Conservation (phyloP, 2,329 filamentous ascomycete species). For the Domatiomyces catenatus region DNA sequence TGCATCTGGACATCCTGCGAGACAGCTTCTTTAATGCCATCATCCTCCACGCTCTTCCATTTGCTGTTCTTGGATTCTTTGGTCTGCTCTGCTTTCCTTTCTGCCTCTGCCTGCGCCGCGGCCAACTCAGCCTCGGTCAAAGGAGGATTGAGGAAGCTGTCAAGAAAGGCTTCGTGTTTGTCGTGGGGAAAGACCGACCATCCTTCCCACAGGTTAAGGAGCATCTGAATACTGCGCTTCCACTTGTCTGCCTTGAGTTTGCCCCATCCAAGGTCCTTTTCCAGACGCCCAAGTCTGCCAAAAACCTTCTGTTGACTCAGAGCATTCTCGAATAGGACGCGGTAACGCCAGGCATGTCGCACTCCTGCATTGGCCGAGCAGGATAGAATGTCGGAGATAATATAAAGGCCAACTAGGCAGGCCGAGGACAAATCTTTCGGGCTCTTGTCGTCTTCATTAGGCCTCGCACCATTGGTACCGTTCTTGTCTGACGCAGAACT, state of each 20-base stretch:
- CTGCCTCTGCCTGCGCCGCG: conserved; percentile 23
- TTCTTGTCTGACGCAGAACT: conserved; percentile 21
- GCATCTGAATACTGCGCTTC: conserved; percentile 56
- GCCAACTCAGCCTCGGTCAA: conserved; percentile 32
- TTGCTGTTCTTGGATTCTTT: conserved; percentile 8
- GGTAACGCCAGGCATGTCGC: conserved; percentile 73
- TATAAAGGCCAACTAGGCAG: conserved; percentile 66
- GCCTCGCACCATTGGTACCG: conserved; percentile 17
- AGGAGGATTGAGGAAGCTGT: conserved; percentile 57
- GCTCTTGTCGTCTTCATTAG: conserved; percentile 25
- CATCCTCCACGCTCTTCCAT: conserved; percentile 15
- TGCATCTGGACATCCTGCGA: conserved; percentile 20
- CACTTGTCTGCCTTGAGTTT: conserved; percentile 69
- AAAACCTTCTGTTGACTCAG: conserved; percentile 56
- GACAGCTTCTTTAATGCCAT: conserved; percentile 2
- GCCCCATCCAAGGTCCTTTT: conserved; percentile 62
- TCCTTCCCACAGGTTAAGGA: conserved; percentile 54
- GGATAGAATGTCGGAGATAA: conserved; percentile 65
- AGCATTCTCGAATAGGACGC: conserved; percentile 61
- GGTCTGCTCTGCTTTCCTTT: conserved; percentile 19
- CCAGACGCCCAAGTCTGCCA: conserved; percentile 56
- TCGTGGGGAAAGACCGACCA: conserved; percentile 56
- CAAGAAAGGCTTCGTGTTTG: conserved; percentile 55
- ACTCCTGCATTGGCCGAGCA: conserved; percentile 61
- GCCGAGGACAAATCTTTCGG: conserved; percentile 52